Evolutionary conservation across 2,329 filamentous ascomycete species (phyloP).

Genomic region (Sporothrix pallida): DNA sequence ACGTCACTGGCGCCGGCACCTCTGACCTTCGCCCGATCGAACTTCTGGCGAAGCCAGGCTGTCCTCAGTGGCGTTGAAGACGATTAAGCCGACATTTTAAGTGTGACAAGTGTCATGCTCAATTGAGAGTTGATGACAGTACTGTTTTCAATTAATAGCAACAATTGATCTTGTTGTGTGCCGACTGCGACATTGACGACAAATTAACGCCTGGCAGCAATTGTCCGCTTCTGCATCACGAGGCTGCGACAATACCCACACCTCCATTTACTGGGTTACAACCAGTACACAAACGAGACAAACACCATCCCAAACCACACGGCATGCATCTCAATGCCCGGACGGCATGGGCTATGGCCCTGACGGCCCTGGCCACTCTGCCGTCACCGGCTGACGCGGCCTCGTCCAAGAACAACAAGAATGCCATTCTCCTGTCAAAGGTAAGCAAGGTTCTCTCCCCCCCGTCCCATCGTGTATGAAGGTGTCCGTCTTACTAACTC

Average conservation of each 20-base stretch:
- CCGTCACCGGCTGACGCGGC: slow-evolving; percentile 17
- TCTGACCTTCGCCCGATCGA: background rate
- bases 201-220: background rate
- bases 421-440: slow-evolving; percentile 63
- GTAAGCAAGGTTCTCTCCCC: slow-evolving; percentile 57
- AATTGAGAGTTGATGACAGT: background rate
- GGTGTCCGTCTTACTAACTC: slow-evolving; percentile 49
- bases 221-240: background rate
- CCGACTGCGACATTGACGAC: background rate
- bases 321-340: slow-evolving; percentile 17
- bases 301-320: background rate
- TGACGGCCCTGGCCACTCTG: slow-evolving; percentile 26
- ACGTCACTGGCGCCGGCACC: slow-evolving; percentile 11
- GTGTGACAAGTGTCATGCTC: background rate
- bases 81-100: background rate
- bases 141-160: background rate
- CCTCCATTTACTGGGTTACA: background rate
- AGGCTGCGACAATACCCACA: slow-evolving; percentile 16
- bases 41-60: slow-evolving; percentile 5
- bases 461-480: background rate
- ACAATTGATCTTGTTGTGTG: background rate
- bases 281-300: background rate
- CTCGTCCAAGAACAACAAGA: slow-evolving; percentile 46
- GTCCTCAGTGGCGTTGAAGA: slow-evolving; percentile 17
- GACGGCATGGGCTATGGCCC: slow-evolving; percentile 20